Conservation (phyloP, 1,139 yeast genomes). For the Kodamaea suecica region DNA sequence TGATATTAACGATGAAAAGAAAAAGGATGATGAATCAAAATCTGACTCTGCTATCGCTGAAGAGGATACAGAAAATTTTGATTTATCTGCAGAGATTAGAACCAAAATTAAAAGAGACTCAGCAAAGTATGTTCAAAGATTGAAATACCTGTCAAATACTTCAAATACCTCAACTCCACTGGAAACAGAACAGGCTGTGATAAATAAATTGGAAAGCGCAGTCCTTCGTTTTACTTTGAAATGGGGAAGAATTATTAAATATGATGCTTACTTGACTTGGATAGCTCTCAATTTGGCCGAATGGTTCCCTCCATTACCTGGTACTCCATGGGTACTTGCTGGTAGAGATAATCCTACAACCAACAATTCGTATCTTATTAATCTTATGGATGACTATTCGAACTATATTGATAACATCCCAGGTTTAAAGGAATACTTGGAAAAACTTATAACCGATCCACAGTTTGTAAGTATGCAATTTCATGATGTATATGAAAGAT, state of each 20-base stretch:
- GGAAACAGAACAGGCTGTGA: slow-evolving; percentile 49
- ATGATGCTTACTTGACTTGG: slow-evolving; percentile 84
- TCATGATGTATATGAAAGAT: slow-evolving; percentile 70
- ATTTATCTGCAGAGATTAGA: slow-evolving; percentile 22
- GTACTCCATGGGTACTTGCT: slow-evolving; percentile 42
- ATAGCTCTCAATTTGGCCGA: slow-evolving; percentile 84
- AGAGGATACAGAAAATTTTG: slow-evolving; percentile 10
- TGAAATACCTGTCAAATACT: slow-evolving; percentile 19
- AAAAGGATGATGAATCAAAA: slow-evolving; percentile 4
- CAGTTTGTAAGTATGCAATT: slow-evolving; percentile 44
- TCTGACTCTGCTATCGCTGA: slow-evolving; percentile 2
- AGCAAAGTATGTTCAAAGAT: slow-evolving; percentile 49
- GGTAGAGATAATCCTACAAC: slow-evolving; percentile 35
- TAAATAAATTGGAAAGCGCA: slow-evolving; percentile 57
- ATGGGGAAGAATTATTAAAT: slow-evolving; percentile 78
- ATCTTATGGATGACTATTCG: slow-evolving; percentile 47
- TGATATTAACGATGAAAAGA: slow-evolving; percentile 13
- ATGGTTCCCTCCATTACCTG: slow-evolving; percentile 71
- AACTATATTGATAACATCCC: slow-evolving; percentile 40
- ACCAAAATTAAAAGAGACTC: slow-evolving; percentile 48
- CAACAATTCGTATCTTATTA: slow-evolving; percentile 31
- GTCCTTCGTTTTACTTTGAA: slow-evolving; percentile 62
- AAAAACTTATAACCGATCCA: slow-evolving; percentile 28
- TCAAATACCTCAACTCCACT: slow-evolving; percentile 19
- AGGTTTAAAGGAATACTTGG: slow-evolving; percentile 25